These are phyloP conservation scores for Pythium vanterpoolii DNA, from an alignment of 352 stramenopile species.

Conservation along the genomic window DNA sequence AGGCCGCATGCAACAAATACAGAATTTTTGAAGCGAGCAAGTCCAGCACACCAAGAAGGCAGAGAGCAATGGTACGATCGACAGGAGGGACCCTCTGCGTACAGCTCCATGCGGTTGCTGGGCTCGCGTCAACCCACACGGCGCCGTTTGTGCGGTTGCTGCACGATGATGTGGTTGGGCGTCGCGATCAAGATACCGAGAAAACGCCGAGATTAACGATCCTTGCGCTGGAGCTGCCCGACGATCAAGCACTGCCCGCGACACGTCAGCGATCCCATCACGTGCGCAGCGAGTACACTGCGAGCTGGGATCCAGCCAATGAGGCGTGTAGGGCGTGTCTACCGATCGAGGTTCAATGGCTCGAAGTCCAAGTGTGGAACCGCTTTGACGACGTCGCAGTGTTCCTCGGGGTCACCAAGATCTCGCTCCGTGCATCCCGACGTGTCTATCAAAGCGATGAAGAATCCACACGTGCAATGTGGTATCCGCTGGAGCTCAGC, in stretches of 20 bases:
- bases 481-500: slow-evolving; percentile 20
- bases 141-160: slow-evolving; percentile 49
- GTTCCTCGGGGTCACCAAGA: slow-evolving; percentile 36
- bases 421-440: slow-evolving; percentile 27
- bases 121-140: slow-evolving; percentile 40
- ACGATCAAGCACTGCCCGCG: not conserved
- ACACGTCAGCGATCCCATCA: slow-evolving; percentile 24
- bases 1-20: not conserved
- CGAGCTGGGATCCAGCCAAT: slow-evolving; percentile 21
- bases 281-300: slow-evolving; percentile 34
- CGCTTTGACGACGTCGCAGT: slow-evolving; percentile 52
- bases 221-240: slow-evolving; percentile 15
- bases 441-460: slow-evolving; percentile 16
- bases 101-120: slow-evolving; percentile 28
- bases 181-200: not conserved
- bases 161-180: slow-evolving; percentile 30
- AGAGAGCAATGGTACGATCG: not conserved
- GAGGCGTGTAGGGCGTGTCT: slow-evolving; percentile 16
- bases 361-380: slow-evolving; percentile 71
- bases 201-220: not conserved
- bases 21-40: slow-evolving; percentile 1
- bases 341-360: slow-evolving; percentile 30
- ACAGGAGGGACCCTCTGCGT: not conserved
- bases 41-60: not conserved
- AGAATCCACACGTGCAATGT: not conserved